Base-by-base conservation (phyloP, 169 alveolate species). In the Cryptosporidium parvum region DNA sequence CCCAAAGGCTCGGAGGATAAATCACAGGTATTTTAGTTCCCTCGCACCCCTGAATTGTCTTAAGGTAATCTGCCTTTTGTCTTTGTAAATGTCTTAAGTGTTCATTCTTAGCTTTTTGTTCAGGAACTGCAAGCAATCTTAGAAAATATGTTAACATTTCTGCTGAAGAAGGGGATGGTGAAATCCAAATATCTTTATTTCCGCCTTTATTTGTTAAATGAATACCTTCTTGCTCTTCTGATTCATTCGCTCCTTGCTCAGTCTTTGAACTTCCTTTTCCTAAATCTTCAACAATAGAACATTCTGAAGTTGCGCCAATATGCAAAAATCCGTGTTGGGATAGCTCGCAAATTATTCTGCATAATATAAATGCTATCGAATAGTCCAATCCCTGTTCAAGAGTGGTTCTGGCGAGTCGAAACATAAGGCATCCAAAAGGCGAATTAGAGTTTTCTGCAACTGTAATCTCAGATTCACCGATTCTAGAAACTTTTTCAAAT, bases 1-100 rank as follows among this genome's bases (percentile, higher is more conserved):
- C 89, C 89, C 89, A 80, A 59, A 80, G 70, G 62, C 89, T 59
- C 9, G 89, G 89, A 21, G 89, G 89, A 39, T 80, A 80, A 10
- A 80, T 37, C 1, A 80, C 65, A 16, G 89, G 89, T n/a, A 80
- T 62, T 39, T 33, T 12, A 3, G 39, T 45, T 1, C 62, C 39
- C 9, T 80, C 75, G 2, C 16, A 48, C 39, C 26, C 70, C 23
- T 59, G 75, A 39, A 26, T 62, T 42, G 51, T 62, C 35, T 80
- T 80, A 16, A 62, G 7, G 68, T 80, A 70, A 37, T 80, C 89
- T 9, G 42, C 35, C 56, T 59, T 80, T 10, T 80, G 75, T 42
- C 89, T 59, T 65, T 80, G 89, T 37, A 80, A 29, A 62, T 80
- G 89, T 59, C 89, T 80, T 18, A 62, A 26, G 67, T 80, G 89